Conservation (phyloP, 352 stramenopile species). For the Phytophthora hybrid region DNA sequence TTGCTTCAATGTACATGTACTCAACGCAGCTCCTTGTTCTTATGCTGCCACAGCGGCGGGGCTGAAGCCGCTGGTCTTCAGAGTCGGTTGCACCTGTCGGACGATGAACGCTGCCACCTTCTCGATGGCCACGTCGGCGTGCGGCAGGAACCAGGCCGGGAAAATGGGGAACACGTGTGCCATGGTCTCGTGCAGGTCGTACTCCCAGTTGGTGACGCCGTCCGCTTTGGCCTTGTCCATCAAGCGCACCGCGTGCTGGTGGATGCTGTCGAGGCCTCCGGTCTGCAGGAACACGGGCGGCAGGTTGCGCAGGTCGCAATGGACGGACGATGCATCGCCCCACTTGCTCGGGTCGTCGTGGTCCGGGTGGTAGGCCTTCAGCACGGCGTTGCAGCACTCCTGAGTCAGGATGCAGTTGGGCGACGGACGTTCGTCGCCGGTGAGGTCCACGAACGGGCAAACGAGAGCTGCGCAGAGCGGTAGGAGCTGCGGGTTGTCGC, state of each 20-base stretch:
- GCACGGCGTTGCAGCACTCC: slow-evolving; percentile 24
- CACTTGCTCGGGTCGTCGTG: slow-evolving; percentile 41
- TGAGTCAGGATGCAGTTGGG: slow-evolving; percentile 48
- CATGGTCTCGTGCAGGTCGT: slow-evolving; percentile 49
- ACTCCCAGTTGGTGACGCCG: slow-evolving; percentile 47
- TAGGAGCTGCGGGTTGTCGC: slow-evolving; percentile 25
- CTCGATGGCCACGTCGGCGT: slow-evolving; percentile 41
- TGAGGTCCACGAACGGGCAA: slow-evolving; percentile 47
- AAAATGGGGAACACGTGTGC: slow-evolving; percentile 51
- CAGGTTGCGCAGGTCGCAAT: slow-evolving; percentile 52
- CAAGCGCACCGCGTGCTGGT: slow-evolving; percentile 43
- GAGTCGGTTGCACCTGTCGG: slow-evolving; percentile 32
- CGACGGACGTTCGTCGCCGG: slow-evolving; percentile 32
- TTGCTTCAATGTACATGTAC: slow-evolving; percentile 4
- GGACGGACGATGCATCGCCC: slow-evolving; percentile 47
- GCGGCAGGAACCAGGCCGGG: slow-evolving; percentile 48
- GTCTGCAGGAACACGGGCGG: slow-evolving; percentile 54
- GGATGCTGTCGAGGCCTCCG: slow-evolving; percentile 44
- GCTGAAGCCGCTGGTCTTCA: slow-evolving; percentile 29
- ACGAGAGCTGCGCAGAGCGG: slow-evolving; percentile 44
- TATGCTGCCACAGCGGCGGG: slow-evolving; percentile 37
- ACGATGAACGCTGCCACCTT: slow-evolving; percentile 44
- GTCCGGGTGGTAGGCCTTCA: slow-evolving; percentile 34
- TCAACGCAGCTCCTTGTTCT: neutral
- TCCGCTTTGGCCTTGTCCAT: slow-evolving; percentile 44